Conservation (phyloP, 2,329 filamentous ascomycete species). For the Fusarium solani-melongenae region DNA sequence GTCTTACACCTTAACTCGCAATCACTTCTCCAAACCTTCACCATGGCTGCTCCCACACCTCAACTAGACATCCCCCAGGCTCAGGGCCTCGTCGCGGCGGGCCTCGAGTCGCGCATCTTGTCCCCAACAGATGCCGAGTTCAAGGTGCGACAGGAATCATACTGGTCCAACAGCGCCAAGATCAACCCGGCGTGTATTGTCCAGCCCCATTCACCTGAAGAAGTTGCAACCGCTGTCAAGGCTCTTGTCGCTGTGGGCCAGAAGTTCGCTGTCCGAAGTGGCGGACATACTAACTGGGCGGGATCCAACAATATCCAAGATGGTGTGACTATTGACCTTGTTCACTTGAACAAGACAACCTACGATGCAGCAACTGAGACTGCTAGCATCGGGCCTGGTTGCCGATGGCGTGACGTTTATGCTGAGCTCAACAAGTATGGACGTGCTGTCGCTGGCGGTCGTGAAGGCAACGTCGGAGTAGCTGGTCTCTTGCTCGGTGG, state of each 20-base stretch:
- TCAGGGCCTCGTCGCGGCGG: constrained; percentile 14
- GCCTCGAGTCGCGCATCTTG: constrained; percentile 17
- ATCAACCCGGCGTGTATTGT: constrained; percentile 27
- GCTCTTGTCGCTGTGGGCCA: constrained; percentile 14
- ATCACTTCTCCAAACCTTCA: not conserved
- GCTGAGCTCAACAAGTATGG: constrained; percentile 43
- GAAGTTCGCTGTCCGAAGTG: constrained; percentile 18
- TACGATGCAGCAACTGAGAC: constrained; percentile 44
- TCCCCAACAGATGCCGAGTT: constrained; percentile 15
- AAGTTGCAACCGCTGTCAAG: constrained; percentile 14
- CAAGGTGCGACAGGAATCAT: constrained; percentile 27
- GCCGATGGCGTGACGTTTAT: constrained; percentile 51
- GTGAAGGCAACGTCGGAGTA: constrained; percentile 50
- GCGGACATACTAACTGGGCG: constrained; percentile 20
- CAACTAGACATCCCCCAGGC: constrained; percentile 2
- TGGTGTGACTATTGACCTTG: constrained; percentile 16
- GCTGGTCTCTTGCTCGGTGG: constrained; percentile 45
- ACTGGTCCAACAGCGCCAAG: constrained; percentile 34
- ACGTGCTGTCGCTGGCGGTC: constrained; percentile 56
- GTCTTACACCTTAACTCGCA: not conserved
- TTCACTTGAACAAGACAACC: constrained; percentile 24
- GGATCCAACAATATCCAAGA: constrained; percentile 21
- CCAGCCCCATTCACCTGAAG: constrained; percentile 18
- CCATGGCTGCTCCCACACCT: constrained; percentile 8
- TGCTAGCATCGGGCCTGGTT: constrained; percentile 56